Base-by-base conservation (phyloP, 768 basidiomycete genomes). In the Russula griseocarnosa region DNA sequence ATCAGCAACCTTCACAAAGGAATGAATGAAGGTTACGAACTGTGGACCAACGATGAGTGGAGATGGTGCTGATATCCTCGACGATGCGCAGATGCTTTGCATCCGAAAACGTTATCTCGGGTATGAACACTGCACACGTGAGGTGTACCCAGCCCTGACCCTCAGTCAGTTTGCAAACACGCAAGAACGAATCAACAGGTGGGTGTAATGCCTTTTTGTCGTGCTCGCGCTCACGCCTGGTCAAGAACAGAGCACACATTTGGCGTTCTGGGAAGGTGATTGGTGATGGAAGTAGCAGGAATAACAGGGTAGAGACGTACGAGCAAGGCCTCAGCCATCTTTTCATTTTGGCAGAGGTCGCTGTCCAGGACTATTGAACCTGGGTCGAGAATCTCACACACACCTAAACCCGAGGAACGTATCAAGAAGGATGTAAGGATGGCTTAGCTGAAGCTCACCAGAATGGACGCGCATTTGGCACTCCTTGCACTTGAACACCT, bases 121-220 rank as follows among this genome's bases (percentile, higher is more conserved):
- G 87, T 32, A 86, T 84, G 76, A 93, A 98, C 1, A 91, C 85
- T 3, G 94, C 84, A 76, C 96, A 98, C 4, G 97, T 75, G 36
- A 94, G 79, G 72, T 98, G 96, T 0, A 86, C 86, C 94, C 94
- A 97, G 61, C 89, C 87, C 73, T 92, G 88, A 11, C 92, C 92
- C 77, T 97, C 94, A 0, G 94, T 96, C 8, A 92, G 92, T 71
- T 95, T 96, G 71, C 84, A 86, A 47, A 86, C 84, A 60, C 92
- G 82, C 62, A 94, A 76, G 72, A 81, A 95, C 34, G 80, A 81
- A 69, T 88, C 84, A 5, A 82, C 69, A 5, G 83, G 76, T 46
- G 83, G 81, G 57, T 78, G 76, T 32, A 77, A 74, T 6, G 74
- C 78, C 71, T 78, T 81, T 32, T 58, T 64, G 71, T 77, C 81